These are phyloP conservation scores for Beta macrorhiza DNA, from an alignment of 179 eudicot species.

Conservation along the genomic window DNA sequence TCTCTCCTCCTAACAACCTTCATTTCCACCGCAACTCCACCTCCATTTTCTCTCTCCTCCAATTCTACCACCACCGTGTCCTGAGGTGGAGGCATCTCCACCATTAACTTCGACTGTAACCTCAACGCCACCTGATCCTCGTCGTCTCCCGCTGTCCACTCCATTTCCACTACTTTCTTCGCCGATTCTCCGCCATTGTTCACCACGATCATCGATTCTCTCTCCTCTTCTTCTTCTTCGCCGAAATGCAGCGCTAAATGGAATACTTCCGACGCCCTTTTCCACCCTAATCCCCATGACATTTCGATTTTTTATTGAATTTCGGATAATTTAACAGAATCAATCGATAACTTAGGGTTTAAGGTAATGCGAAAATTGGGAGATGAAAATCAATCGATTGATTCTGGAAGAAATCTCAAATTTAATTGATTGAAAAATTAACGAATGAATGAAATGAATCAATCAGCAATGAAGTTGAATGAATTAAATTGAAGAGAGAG, in stretches of 20 bases:
- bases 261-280: conserved; percentile 73
- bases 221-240: conserved; percentile 38
- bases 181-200: conserved; percentile 18
- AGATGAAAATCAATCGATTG: neutral
- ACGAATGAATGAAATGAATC: neutral
- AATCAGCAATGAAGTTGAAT: neutral
- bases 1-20: conserved; percentile 81
- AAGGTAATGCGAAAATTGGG: neutral
- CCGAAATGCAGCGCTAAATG: conserved; percentile 72
- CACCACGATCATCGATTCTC: conserved; percentile 22
- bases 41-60: conserved; percentile 23
- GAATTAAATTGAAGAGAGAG: neutral
- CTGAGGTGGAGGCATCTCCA: conserved; percentile 77
- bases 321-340: neutral
- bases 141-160: conserved; percentile 95
- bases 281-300: conserved; percentile 99
- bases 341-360: neutral
- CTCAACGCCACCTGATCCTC: conserved; percentile 87
- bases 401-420: neutral
- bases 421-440: neutral
- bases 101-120: conserved; percentile 88
- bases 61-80: conserved; percentile 64
- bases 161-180: conserved; percentile 48
- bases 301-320: conserved; percentile 29
- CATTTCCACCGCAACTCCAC: conserved; percentile 54